Conservation (phyloP, 305 asterid species). For the Solanum hybrid region DNA sequence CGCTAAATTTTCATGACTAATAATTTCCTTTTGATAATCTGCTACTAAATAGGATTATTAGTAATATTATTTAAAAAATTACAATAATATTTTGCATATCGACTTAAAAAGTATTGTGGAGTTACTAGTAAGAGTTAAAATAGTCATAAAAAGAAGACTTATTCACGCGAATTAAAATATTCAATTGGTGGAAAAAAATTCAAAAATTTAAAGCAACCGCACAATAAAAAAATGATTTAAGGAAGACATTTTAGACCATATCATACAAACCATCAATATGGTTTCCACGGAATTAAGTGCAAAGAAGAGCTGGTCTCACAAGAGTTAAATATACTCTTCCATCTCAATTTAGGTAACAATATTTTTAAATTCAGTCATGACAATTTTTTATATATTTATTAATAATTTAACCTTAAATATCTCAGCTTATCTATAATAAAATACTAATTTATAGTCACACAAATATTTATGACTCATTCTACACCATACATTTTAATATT, state of each 20-base stretch:
- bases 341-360: background rate
- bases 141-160: background rate
- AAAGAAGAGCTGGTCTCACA: slow-evolving; percentile 5
- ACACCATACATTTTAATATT: too few relatives aligned
- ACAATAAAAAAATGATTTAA: background rate
- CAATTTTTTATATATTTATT: background rate
- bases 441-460: background rate
- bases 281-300: background rate
- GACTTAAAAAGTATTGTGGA: background rate
- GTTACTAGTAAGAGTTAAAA: background rate
- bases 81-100: background rate
- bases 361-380: background rate
- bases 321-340: background rate
- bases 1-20: background rate
- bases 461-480: too few relatives aligned
- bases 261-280: background rate
- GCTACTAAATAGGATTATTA: background rate
- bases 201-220: background rate
- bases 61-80: background rate
- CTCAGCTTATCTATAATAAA: background rate
- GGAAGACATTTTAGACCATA: background rate
- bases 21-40: background rate
- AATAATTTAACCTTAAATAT: background rate
- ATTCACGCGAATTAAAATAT: background rate
- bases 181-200: background rate